Evolutionary conservation across 164 flowering plant genomes (phyloP).

Genomic region (Umbellularia californica): DNA sequence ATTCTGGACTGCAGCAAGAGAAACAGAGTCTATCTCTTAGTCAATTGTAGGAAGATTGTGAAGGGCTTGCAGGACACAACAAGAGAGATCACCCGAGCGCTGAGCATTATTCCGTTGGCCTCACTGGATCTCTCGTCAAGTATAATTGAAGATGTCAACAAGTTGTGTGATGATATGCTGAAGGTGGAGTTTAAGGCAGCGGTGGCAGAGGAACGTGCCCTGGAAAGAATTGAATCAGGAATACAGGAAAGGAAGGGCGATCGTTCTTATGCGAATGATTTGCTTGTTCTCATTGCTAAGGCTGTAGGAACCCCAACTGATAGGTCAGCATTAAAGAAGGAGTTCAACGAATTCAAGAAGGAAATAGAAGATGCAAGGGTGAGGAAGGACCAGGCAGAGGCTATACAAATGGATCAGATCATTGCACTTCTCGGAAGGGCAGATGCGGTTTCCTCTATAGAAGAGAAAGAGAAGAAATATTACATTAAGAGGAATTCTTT

Average conservation of each 20-base stretch:
- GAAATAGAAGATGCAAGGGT: slow-evolving; percentile 52
- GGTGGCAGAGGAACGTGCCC: slow-evolving; percentile 46
- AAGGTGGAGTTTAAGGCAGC: slow-evolving; percentile 54
- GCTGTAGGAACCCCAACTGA: slow-evolving; percentile 61
- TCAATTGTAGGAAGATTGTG: slow-evolving; percentile 44
- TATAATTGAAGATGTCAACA: slow-evolving; percentile 39
- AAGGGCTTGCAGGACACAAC: slow-evolving; percentile 35
- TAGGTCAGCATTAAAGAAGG: slow-evolving; percentile 43
- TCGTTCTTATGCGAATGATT: slow-evolving; percentile 57
- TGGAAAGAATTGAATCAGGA: slow-evolving; percentile 64
- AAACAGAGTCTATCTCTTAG: slow-evolving; percentile 53
- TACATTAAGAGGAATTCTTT: slow-evolving; percentile 46
- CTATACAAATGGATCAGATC: slow-evolving; percentile 78
- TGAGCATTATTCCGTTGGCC: slow-evolving; percentile 49
- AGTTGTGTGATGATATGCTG: slow-evolving; percentile 40
- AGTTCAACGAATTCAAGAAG: slow-evolving; percentile 57
- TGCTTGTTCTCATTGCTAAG: slow-evolving; percentile 49
- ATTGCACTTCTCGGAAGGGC: slow-evolving; percentile 69
- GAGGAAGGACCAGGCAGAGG: slow-evolving; percentile 64
- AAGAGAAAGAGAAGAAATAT: slow-evolving; percentile 49
- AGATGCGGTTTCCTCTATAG: slow-evolving; percentile 52
- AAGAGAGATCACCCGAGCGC: slow-evolving; percentile 52
- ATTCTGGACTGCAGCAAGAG: slow-evolving; percentile 47
- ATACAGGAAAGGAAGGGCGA: slow-evolving; percentile 58
- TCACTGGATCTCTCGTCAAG: slow-evolving; percentile 40